phyloP scores from a whole-genome alignment of 331 rosid genomes.

The Spiraea crenata region DNA sequence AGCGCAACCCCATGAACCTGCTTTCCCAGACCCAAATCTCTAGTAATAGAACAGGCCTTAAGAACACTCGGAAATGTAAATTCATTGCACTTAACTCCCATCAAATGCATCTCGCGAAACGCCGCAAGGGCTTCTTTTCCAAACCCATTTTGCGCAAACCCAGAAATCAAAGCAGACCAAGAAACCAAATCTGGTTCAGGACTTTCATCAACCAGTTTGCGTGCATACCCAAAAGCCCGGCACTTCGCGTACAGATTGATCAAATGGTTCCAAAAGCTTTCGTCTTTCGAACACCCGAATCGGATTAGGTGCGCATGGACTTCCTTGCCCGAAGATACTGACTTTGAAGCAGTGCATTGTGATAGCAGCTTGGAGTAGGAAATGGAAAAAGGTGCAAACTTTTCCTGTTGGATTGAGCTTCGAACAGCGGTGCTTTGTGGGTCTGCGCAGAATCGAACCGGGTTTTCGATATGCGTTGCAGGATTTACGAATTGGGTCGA shows the following conservation, averaged over 20 bases:
- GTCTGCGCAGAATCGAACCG: slow-evolving; percentile 13
- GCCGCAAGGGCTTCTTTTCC: slow-evolving; percentile 33
- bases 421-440: slow-evolving; percentile 15
- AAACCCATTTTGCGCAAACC: slow-evolving; percentile 44
- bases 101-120: slow-evolving; percentile 44
- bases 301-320: slow-evolving; percentile 65
- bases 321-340: slow-evolving; percentile 46
- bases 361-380: slow-evolving; percentile 46
- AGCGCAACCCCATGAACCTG: slow-evolving; percentile 58
- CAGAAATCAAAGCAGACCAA: slow-evolving; percentile 65
- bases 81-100: slow-evolving; percentile 66
- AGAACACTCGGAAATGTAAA: slow-evolving; percentile 69
- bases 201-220: slow-evolving; percentile 59
- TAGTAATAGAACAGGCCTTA: slow-evolving; percentile 66
- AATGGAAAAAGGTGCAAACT: slow-evolving; percentile 20
- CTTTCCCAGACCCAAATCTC: slow-evolving; percentile 52
- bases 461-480: slow-evolving; percentile 23
- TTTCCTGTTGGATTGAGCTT: slow-evolving; percentile 6
- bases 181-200: slow-evolving; percentile 59
- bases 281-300: slow-evolving; percentile 48
- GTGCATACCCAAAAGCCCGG: slow-evolving; percentile 51
- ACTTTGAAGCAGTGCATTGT: slow-evolving; percentile 57
- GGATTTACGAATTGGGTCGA: slow-evolving; percentile 15
- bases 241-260: slow-evolving; percentile 47
- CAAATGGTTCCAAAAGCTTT: slow-evolving; percentile 45